Percentiles rank a stretch among this genome's conserved stretches.
Conservation (phyloP, 352 stramenopile genomes). For the Globisporangium okanoganense region DNA sequence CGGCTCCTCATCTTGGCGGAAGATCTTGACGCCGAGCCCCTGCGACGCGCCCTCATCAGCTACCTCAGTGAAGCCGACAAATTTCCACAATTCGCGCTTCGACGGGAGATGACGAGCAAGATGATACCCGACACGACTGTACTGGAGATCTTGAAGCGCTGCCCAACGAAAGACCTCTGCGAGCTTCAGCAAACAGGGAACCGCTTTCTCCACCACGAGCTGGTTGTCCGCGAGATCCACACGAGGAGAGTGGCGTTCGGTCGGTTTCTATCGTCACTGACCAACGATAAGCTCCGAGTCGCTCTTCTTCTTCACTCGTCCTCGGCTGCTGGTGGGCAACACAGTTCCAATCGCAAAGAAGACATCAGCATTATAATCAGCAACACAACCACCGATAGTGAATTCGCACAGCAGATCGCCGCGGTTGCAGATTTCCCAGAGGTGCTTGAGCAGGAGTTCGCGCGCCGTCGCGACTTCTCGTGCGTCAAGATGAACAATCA, state of each 20-base stretch:
- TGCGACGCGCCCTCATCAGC: slow-evolving; percentile 45
- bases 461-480: slow-evolving; percentile 59
- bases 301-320: slow-evolving; percentile 17
- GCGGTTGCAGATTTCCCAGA: slow-evolving; percentile 50
- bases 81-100: slow-evolving; percentile 60
- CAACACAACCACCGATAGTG: slow-evolving; percentile 20
- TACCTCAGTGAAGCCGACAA: slow-evolving; percentile 48
- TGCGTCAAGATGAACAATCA: slow-evolving; percentile 68
- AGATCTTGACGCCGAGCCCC: slow-evolving; percentile 55
- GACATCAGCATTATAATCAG: too few relatives aligned
- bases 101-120: slow-evolving; percentile 68
- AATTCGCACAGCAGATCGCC: slow-evolving; percentile 31
- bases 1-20: slow-evolving; percentile 71
- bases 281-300: slow-evolving; percentile 52
- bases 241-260: slow-evolving; percentile 54
- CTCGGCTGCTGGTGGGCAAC: background rate
- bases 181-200: slow-evolving; percentile 42
- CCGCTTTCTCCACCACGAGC: slow-evolving; percentile 52
- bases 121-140: slow-evolving; percentile 67
- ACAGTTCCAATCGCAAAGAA: background rate
- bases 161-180: slow-evolving; percentile 42
- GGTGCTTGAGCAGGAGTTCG: slow-evolving; percentile 57
- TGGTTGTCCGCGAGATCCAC: slow-evolving; percentile 59
- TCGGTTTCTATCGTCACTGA: slow-evolving; percentile 44
- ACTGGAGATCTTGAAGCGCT: slow-evolving; percentile 55